These are phyloP conservation scores for Amphichorda felina DNA, from an alignment of 2,329 filamentous ascomycete genomes.

Conservation along the genomic window DNA sequence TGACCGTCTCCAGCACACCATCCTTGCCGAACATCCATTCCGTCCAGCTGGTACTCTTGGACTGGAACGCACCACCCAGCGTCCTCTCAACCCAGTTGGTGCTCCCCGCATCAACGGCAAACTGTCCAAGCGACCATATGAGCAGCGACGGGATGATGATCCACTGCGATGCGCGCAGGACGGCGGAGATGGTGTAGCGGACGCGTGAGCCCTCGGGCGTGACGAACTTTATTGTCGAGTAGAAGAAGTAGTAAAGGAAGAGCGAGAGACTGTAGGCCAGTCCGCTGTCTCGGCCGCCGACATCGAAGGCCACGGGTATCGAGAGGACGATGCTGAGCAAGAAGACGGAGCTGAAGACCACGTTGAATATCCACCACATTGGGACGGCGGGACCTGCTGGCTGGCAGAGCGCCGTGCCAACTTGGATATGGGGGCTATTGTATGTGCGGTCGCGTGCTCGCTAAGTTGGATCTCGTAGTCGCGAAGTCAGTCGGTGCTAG, in stretches of 20 bases:
- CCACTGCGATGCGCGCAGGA: constrained; percentile 72
- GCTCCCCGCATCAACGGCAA: constrained; percentile 76
- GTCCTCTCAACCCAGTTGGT: constrained; percentile 75
- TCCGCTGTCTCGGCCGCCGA: constrained; percentile 87
- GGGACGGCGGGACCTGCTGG: constrained; percentile 16
- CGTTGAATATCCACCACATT: constrained; percentile 77
- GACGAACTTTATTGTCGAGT: constrained; percentile 67
- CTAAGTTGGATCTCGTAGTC: too few species aligned
- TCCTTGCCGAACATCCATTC: constrained; percentile 86
- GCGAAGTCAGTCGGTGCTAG: too few species aligned
- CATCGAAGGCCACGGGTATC: constrained; percentile 95
- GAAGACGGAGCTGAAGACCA: constrained; percentile 72
- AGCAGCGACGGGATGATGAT: constrained; percentile 73
- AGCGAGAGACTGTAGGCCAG: constrained; percentile 86
- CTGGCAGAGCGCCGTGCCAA: too few species aligned
- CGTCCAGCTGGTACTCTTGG: constrained; percentile 52
- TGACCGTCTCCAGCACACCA: constrained; percentile 67
- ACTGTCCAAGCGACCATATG: constrained; percentile 92
- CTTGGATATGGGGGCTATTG: too few species aligned
- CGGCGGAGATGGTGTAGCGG: constrained; percentile 56
- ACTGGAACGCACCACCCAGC: constrained; percentile 52
- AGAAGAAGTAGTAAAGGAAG: constrained; percentile 81
- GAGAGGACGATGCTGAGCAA: constrained; percentile 88
- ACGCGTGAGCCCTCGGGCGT: constrained; percentile 71
- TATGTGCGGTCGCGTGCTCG: too few species aligned